A percentile compares a stretch with the other conserved stretches of the same genome.
Conservation (phyloP, 176 grass and related monocot species). For the Melocanna baccifera region DNA sequence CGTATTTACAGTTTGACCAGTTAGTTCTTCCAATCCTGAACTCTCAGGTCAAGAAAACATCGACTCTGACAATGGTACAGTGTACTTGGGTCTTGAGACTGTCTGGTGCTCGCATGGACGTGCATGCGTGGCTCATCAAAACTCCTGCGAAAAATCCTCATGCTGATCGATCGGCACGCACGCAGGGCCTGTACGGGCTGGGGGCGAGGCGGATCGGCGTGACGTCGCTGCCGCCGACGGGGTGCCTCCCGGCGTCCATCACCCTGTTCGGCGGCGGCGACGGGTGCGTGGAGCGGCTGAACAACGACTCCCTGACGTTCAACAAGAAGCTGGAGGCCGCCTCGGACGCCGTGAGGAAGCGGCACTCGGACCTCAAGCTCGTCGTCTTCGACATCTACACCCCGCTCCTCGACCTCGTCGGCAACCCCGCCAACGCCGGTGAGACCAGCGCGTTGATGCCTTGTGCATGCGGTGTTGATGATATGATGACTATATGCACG, state of each 20-base stretch:
- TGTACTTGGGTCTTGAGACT: too few relatives aligned
- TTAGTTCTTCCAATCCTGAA: too few relatives aligned
- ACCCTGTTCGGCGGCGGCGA: constrained; percentile 63
- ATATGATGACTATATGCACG: background rate
- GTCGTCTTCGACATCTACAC: constrained; percentile 88
- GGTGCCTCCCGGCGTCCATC: constrained; percentile 76
- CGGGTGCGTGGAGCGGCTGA: constrained; percentile 63
- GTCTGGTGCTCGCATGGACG: too few relatives aligned
- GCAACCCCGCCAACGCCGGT: constrained; percentile 60
- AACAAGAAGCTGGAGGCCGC: constrained; percentile 63
- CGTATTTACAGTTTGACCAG: background rate
- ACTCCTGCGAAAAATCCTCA: background rate
- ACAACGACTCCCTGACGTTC: constrained; percentile 67
- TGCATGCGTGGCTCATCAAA: too few relatives aligned
- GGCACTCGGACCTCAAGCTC: constrained; percentile 66
- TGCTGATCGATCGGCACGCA: background rate
- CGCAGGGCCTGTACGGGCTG: constrained; percentile 61
- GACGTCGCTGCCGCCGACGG: constrained; percentile 80
- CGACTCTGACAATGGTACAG: too few relatives aligned
- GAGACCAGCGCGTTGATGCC: background rate
- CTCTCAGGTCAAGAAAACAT: too few relatives aligned
- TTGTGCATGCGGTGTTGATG: background rate
- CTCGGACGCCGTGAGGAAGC: constrained; percentile 42
- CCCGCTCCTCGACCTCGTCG: constrained; percentile 71
- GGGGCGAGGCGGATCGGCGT: constrained; percentile 84